These are phyloP conservation scores for Candida pini DNA, from an alignment of 805 yeast species.

Conservation along the genomic window DNA sequence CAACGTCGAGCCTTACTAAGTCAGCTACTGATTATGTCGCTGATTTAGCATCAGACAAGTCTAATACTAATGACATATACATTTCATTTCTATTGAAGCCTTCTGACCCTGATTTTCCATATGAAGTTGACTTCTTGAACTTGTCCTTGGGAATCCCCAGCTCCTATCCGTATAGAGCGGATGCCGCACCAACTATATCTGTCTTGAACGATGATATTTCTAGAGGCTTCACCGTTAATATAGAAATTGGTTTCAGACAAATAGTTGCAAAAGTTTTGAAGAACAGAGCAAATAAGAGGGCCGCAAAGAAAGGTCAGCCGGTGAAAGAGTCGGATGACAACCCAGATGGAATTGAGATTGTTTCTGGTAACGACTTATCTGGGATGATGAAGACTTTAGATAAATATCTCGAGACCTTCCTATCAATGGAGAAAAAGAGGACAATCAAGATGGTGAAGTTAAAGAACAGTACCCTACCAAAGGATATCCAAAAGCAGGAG, in stretches of 20 bases:
- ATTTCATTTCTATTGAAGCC: constrained; percentile 46
- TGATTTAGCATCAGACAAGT: constrained; percentile 9
- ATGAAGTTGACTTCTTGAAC: constrained; percentile 48
- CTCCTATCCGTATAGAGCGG: constrained; percentile 42
- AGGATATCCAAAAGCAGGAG: constrained; percentile 1
- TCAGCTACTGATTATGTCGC: constrained; percentile 15
- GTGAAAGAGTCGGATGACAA: constrained; percentile 4
- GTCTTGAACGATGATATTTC: constrained; percentile 68
- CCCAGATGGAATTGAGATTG: constrained; percentile 25
- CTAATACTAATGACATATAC: constrained; percentile 26
- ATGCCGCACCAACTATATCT: constrained; percentile 40
- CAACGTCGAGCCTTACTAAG: constrained; percentile 13
- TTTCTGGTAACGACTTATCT: constrained; percentile 45
- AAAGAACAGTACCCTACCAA: constrained; percentile 13
- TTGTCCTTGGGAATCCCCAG: constrained; percentile 50
- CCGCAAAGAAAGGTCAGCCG: not conserved
- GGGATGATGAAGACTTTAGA: constrained; percentile 54
- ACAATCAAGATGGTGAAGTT: constrained; percentile 53
- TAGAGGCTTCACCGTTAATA: constrained; percentile 56
- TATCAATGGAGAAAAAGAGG: constrained; percentile 53
- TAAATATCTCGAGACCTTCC: constrained; percentile 49
- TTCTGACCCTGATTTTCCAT: constrained; percentile 71
- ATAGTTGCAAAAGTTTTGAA: constrained; percentile 37
- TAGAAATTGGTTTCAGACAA: constrained; percentile 57
- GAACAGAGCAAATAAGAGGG: constrained; percentile 18